These are phyloP conservation scores for Rhazya stricta DNA, from an alignment of 257 asterid genomes.

Conservation along the genomic window DNA sequence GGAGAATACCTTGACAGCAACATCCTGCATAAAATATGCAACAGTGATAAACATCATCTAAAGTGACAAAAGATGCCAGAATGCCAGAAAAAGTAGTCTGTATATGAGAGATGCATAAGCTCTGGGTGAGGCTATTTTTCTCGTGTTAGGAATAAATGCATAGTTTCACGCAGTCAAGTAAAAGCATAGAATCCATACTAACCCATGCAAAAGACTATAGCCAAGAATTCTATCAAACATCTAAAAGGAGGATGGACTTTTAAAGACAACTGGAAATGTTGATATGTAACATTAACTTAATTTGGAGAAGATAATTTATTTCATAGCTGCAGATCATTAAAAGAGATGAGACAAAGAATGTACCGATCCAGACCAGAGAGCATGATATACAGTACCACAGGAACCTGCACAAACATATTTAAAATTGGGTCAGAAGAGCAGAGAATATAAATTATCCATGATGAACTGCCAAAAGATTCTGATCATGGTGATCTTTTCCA, in stretches of 20 bases:
- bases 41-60: slow-evolving; percentile 2
- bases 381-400: slow-evolving; percentile 95
- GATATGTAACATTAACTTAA: background rate
- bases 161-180: background rate
- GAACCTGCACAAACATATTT: slow-evolving; percentile 60
- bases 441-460: background rate
- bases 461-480: background rate
- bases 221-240: background rate
- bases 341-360: slow-evolving; percentile 53
- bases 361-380: slow-evolving; percentile 97
- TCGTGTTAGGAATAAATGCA: background rate
- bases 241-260: background rate
- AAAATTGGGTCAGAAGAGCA: slow-evolving; percentile 25
- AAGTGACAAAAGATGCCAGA: background rate
- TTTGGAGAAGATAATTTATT: background rate
- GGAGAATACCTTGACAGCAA: slow-evolving; percentile 93
- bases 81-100: background rate
- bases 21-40: slow-evolving; percentile 58
- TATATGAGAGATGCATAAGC: background rate
- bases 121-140: background rate
- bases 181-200: background rate
- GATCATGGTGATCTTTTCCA: background rate
- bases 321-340: slow-evolving; percentile 7
- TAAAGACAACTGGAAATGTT: background rate
- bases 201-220: background rate